These are phyloP conservation scores for Spergularia azorica DNA, from an alignment of 179 eudicot species.

Conservation along the genomic window DNA sequence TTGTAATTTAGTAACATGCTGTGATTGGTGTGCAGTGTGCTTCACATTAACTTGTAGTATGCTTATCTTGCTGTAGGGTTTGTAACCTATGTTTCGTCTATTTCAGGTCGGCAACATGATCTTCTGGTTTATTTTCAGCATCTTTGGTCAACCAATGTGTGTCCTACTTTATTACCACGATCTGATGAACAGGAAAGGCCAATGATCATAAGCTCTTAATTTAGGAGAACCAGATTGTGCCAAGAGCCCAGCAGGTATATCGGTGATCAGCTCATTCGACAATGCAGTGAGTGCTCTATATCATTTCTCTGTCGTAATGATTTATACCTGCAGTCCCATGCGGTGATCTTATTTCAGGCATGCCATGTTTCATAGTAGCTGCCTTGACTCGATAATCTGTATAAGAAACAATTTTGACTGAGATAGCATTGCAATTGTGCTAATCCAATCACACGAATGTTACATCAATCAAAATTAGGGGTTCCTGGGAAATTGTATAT, in stretches of 20 bases:
- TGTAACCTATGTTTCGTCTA: not conserved
- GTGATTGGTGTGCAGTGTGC: not conserved
- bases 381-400: conserved; percentile 10
- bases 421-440: conserved; percentile 15
- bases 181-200: conserved; percentile 75
- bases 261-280: not conserved
- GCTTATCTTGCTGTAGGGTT: not conserved
- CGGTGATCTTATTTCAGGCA: conserved; percentile 16
- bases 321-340: not conserved
- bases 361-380: not conserved
- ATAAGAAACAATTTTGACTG: conserved; percentile 18
- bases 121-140: conserved; percentile 92
- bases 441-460: not conserved
- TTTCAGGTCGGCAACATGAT: conserved; percentile 93
- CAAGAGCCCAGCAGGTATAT: conserved; percentile 5
- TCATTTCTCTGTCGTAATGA: not conserved
- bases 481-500: conserved; percentile 26
- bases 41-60: not conserved
- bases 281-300: not conserved
- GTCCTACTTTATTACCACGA: conserved; percentile 93
- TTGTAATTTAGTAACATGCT: not conserved
- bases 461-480: not conserved
- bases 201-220: conserved; percentile 15
- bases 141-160: conserved; percentile 96
- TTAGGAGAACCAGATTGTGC: not conserved